Conservation (phyloP, 225 moss, liverwort and hornwort species). For the Marchantia polymorpha region DNA sequence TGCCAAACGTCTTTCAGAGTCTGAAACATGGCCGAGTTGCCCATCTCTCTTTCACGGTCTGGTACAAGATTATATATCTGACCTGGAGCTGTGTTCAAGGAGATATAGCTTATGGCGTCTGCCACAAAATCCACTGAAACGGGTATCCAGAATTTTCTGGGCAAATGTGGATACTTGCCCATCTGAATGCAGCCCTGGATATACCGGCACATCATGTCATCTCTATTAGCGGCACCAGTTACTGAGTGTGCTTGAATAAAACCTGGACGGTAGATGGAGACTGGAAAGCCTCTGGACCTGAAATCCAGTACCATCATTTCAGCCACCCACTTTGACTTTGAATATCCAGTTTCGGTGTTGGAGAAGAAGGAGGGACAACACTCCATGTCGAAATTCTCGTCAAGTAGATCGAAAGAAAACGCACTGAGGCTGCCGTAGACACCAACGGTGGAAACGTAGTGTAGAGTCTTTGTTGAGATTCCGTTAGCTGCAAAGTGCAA, state of each 20-base stretch:
- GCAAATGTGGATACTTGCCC: background rate
- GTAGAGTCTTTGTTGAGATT: background rate
- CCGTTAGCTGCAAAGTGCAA: background rate
- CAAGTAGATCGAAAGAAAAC: background rate
- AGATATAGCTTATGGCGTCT: conserved; percentile 7
- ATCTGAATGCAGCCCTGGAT: conserved; percentile 7
- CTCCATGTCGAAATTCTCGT: background rate
- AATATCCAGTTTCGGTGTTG: background rate
- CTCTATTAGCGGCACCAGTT: background rate
- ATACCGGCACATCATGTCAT: conserved; percentile 9
- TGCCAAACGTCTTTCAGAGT: background rate
- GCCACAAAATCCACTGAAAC: conserved; percentile 6
- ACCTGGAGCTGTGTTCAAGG: background rate
- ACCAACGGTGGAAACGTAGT: conserved; percentile 3
- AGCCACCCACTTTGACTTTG: conserved; percentile 7
- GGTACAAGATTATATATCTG: conserved; percentile 3
- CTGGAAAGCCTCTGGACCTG: conserved; percentile 4
- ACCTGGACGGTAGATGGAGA: conserved; percentile 17
- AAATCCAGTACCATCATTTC: background rate
- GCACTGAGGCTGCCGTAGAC: background rate
- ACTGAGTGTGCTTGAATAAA: conserved; percentile 1
- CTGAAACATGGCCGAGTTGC: background rate
- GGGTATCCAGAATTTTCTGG: background rate
- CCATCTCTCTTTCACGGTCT: conserved; percentile 4
- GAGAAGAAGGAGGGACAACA: background rate